Evolutionary conservation across 1,284 basidiomycete species (phyloP).

Genomic region (Malassezia furfur): DNA sequence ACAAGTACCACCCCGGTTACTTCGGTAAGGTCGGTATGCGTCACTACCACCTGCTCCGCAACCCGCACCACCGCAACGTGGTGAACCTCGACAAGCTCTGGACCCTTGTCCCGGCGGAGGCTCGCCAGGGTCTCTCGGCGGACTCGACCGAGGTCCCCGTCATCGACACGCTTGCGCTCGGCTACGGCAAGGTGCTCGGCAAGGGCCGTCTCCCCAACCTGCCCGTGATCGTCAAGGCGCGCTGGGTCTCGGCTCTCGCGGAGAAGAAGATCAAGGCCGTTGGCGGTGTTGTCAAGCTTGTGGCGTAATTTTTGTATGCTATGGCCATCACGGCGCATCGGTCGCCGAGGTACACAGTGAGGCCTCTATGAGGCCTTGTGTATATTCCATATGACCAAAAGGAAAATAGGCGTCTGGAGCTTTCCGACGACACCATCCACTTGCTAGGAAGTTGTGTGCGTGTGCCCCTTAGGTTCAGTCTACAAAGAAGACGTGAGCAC

Average conservation of each 20-base stretch:
- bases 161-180: constrained; percentile 47
- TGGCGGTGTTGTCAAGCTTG: constrained; percentile 47
- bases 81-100: constrained; percentile 62
- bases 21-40: constrained; percentile 93
- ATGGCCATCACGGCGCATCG: background rate
- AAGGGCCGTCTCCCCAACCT: constrained; percentile 46
- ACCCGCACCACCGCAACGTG: constrained; percentile 78
- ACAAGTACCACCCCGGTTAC: constrained; percentile 63
- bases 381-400: constrained; percentile 21
- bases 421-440: background rate
- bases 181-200: constrained; percentile 48
- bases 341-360: constrained; percentile 4
- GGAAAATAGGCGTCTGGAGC: constrained; percentile 4
- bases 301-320: constrained; percentile 11
- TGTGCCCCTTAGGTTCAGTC: background rate
- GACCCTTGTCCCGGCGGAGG: constrained; percentile 46
- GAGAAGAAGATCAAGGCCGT: constrained; percentile 49
- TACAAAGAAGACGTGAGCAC: too few species aligned
- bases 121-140: constrained; percentile 35
- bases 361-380: constrained; percentile 6
- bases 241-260: constrained; percentile 45
- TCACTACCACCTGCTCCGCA: constrained; percentile 89
- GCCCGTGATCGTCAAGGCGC: constrained; percentile 47
- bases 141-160: constrained; percentile 44
- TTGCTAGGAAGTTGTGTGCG: background rate